Evolutionary conservation across 2,329 filamentous ascomycete species (phyloP), one percentile per base, ranked within the genome.

Genomic region (Capronia epimyces): DNA sequence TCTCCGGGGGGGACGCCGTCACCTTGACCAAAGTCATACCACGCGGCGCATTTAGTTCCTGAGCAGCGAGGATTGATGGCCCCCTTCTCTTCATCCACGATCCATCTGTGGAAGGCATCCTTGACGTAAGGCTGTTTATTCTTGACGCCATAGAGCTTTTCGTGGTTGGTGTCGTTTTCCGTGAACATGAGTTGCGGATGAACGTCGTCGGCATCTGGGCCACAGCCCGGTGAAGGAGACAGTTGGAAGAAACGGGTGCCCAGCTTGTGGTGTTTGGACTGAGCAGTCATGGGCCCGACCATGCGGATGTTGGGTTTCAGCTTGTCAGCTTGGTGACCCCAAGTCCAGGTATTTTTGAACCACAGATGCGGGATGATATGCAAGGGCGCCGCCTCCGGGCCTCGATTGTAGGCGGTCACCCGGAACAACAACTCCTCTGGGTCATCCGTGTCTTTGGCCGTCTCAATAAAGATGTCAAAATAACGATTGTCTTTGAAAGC

Each of bases 331-430:
- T 95, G 87, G 57, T 86, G 80, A 18, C 90, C 91, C 91, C 91
- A 97, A 32, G 86, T 81, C 93, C 93, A 97, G 2, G 90, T 96
- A 68, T 97, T 97, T 58, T 91, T 83, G 75, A 96, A 97, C 89
- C 90, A 96, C 46, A 95, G 82, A 54, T 97, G 93, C 7, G 91
- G 91, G 37, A 96, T 75, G 63, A 97, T 95, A 69, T 97, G 93
- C 48, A 97, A 74, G 18, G 89, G 90, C 12, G 93, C 91, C 12
- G 88, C 82, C 46, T 96, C 88, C 5, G 89, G 87, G 13, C 93
- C 91, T 62, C 93, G 82, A 66, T 97, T 97, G 85, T 93, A 97
- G 39, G 90, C 91, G 9, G 91, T 96, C 39, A 97, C 86, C 63
- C 93, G 87, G 74, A 96, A 97, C 24, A 95, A 76, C 10, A 97